phyloP scores from a whole-genome alignment of 1,284 basidiomycete species.

The Pseudozyma sp. region DNA sequence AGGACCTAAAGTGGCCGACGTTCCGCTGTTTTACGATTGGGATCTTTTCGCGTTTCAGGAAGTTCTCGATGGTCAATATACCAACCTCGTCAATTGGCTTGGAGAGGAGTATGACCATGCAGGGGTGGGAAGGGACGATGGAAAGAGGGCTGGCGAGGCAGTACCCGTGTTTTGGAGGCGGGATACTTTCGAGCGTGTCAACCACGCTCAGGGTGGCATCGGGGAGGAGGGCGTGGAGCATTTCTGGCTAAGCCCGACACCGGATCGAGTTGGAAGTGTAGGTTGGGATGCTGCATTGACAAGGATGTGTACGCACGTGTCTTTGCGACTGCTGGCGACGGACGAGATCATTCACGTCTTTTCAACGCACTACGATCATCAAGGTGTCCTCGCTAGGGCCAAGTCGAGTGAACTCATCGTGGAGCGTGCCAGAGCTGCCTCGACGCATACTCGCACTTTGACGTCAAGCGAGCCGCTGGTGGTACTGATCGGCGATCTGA shows the following conservation, averaged over 20 bases:
- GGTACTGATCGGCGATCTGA: slow-evolving; percentile 55
- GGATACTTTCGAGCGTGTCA: slow-evolving; percentile 37
- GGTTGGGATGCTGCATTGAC: slow-evolving; percentile 60
- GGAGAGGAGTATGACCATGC: slow-evolving; percentile 46
- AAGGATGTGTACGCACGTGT: slow-evolving; percentile 59
- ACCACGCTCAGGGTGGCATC: slow-evolving; percentile 34
- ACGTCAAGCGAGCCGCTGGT: slow-evolving; percentile 38
- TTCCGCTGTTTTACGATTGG: slow-evolving; percentile 47
- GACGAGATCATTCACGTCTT: slow-evolving; percentile 54
- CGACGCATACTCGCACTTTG: slow-evolving; percentile 6
- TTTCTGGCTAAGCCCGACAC: slow-evolving; percentile 55
- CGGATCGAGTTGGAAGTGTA: slow-evolving; percentile 33
- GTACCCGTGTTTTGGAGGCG: slow-evolving; percentile 53
- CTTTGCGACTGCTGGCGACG: slow-evolving; percentile 27
- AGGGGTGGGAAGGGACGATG: slow-evolving; percentile 52
- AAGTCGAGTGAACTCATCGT: slow-evolving; percentile 50
- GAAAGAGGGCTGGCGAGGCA: slow-evolving; percentile 42
- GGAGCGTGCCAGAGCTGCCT: slow-evolving; percentile 31
- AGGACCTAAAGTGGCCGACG: slow-evolving; percentile 43
- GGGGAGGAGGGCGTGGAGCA: slow-evolving; percentile 51
- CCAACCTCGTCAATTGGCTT: slow-evolving; percentile 22
- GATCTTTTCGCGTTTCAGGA: slow-evolving; percentile 58
- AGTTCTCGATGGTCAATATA: slow-evolving; percentile 48
- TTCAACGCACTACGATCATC: slow-evolving; percentile 58
- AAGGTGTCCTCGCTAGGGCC: slow-evolving; percentile 43